These are phyloP conservation scores for Salvia sclarea DNA, from an alignment of 305 asterid genomes.

Conservation along the genomic window DNA sequence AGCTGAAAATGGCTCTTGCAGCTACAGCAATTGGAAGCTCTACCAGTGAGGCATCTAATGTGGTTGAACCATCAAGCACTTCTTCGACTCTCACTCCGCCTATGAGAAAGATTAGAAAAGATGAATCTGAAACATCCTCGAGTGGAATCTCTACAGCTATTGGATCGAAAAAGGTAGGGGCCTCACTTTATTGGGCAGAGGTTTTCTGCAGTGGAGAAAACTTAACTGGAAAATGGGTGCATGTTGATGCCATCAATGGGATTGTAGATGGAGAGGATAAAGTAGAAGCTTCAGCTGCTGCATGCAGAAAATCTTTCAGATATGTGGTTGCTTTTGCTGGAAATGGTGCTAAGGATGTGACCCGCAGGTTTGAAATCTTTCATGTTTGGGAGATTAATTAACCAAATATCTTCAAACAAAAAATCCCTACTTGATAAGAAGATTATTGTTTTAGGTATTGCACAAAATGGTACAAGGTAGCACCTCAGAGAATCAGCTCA, in stretches of 20 bases:
- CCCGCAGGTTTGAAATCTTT: constrained; percentile 75
- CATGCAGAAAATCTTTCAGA: constrained; percentile 81
- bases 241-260: constrained; percentile 79
- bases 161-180: constrained; percentile 90
- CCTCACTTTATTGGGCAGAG: constrained; percentile 98
- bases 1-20: constrained; percentile 84
- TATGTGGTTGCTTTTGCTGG: constrained; percentile 97
- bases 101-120: constrained; percentile 51
- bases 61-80: constrained; percentile 42
- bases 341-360: constrained; percentile 94
- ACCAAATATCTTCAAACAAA: too few species aligned
- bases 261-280: constrained; percentile 81
- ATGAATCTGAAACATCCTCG: constrained; percentile 51
- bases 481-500: constrained; percentile 64
- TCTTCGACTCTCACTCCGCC: constrained; percentile 44
- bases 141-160: constrained; percentile 77
- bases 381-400: too few species aligned
- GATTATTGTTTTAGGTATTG: constrained; percentile 64
- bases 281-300: constrained; percentile 95
- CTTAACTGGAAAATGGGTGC: constrained; percentile 95
- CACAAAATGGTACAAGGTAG: constrained; percentile 88
- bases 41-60: constrained; percentile 33
- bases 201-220: constrained; percentile 86
- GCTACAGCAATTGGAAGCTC: constrained; percentile 64
- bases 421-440: constrained; percentile 3